Conservation (phyloP, 169 alveolate species). For the Besnoitia besnoiti region DNA sequence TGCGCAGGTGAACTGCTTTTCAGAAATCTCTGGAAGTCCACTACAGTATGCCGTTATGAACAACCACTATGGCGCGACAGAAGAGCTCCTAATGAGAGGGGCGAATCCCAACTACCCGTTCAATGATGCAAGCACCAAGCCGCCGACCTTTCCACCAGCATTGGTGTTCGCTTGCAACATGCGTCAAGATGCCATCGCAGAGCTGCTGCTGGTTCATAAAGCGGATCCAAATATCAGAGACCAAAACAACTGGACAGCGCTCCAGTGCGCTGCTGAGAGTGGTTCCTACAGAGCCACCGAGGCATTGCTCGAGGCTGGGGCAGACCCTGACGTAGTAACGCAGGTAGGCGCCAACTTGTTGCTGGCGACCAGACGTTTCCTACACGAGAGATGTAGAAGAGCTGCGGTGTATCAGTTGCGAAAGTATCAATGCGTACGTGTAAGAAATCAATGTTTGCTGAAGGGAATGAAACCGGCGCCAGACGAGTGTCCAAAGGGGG, state of each 20-base stretch:
- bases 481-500: too few species aligned
- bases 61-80: neutral
- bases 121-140: neutral
- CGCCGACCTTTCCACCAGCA: neutral
- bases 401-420: too few species aligned
- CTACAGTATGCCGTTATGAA: neutral
- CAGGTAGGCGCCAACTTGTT: neutral
- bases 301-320: constrained; percentile 37
- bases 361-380: too few species aligned
- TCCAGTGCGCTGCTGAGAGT: constrained; percentile 1
- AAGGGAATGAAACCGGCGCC: too few species aligned
- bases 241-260: constrained; percentile 8
- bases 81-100: neutral
- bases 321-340: constrained; percentile 10
- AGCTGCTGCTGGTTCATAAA: neutral
- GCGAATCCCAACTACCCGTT: constrained; percentile 16
- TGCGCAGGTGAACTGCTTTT: neutral
- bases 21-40: neutral
- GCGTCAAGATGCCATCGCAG: neutral
- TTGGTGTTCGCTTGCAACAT: neutral
- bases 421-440: too few species aligned
- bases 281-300: neutral
- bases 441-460: too few species aligned
- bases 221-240: neutral
- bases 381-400: too few species aligned